Evolutionary conservation across 345 rosid genomes (phyloP), one percentile per base, ranked within the genome.

Genomic region (Pugionium cornutum): DNA sequence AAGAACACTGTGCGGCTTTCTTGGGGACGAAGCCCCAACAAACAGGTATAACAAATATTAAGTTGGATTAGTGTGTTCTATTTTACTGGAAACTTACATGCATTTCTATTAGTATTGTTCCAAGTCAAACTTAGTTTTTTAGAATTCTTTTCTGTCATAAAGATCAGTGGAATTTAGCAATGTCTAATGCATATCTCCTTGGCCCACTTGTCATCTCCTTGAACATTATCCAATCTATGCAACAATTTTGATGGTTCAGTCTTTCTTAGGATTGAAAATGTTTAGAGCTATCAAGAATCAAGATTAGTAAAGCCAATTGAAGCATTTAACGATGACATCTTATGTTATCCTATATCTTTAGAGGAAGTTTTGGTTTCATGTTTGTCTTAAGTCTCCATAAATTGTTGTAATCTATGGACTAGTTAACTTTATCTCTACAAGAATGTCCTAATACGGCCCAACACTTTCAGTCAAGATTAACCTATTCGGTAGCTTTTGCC

Each of bases 1-100:
- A 87, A 87, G 75, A 89, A 89, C 73, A 82, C 88, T n/a, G 88
- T 89, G 53, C 81, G 97, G 30, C 89, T 89, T 60, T 87, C 97
- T 9, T 89, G 97, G 97, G 95, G 95, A 43, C 83, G 95, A 49
- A 87, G 77, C 73, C 89, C 89, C 3, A 83, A 84, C 84, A 89
- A 80, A 62, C 97, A 85, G 86, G 94, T 87, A 83, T 66, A 41
- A 54, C 0, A 31, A 54, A 53, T 4, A 27, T 58, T 18, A 25
- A 34, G 43, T 40, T 31, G 26, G 37, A 31, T 8, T 45, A 31
- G 65, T 44, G 40, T 57, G 47, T 37, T 37, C 1, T 53, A 8
- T 60, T 39, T 43, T 4, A 30, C 9, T 2, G 1, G 7, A 7
- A 4, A 40, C 2, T 7, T 40, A 39, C 4, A 39, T 39, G 42